A percentile compares a stretch with the other conserved stretches of the same genome.
Evolutionary conservation across 2,329 filamentous ascomycete genomes (phyloP).

Genomic region (Pseudocercospora musae): DNA sequence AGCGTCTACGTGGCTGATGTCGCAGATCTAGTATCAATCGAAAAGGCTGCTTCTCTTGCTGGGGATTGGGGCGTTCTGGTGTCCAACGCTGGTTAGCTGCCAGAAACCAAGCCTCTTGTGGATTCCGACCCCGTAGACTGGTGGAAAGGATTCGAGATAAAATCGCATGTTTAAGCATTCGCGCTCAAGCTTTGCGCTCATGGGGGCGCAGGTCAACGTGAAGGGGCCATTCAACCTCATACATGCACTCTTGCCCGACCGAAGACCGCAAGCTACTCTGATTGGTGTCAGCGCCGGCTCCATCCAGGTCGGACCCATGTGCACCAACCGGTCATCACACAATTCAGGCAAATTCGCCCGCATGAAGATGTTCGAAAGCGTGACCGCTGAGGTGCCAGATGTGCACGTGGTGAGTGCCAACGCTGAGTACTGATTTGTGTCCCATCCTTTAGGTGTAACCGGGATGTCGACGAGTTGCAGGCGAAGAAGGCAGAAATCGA

Average conservation of each 20-base stretch:
- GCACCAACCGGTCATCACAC: neutral
- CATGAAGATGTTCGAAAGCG: neutral
- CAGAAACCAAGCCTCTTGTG: neutral
- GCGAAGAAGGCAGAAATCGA: neutral
- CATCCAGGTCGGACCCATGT: neutral
- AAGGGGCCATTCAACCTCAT: neutral
- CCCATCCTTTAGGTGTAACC: no score
- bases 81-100: neutral
- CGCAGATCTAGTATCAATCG: neutral
- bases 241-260: neutral
- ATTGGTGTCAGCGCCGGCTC: neutral
- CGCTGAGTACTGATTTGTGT: no score
- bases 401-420: neutral
- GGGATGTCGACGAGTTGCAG: constrained; percentile 15
- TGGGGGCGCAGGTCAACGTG: neutral
- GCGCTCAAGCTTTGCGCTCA: neutral
- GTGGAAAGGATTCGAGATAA: neutral
- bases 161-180: neutral
- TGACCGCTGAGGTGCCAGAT: neutral
- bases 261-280: neutral
- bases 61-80: neutral
- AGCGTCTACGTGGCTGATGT: neutral
- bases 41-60: neutral
- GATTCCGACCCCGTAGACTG: neutral
- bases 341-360: neutral